Evolutionary conservation across 352 stramenopile species (phyloP), one percentile per base, ranked within the genome.

Genomic region (Globisporangium paddicum): DNA sequence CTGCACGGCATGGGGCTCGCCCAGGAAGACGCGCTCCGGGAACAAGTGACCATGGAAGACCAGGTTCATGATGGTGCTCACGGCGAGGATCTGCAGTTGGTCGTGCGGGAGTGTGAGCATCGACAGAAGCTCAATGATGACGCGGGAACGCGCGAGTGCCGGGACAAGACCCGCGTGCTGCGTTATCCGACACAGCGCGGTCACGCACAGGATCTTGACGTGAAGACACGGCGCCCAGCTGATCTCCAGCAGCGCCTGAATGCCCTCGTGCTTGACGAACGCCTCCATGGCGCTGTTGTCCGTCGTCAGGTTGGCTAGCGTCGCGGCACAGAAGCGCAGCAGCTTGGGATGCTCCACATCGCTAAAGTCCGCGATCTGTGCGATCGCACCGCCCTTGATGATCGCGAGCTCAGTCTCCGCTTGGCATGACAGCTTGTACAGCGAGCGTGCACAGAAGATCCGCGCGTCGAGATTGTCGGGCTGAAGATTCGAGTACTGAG

Each of bases 341-440:
- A 93, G 28, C 18, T 71, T 73, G 0, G 67, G 44, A 50, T 91
- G 68, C 13, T 90, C 84, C 0, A 82, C 54, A 53, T 93, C 84
- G 26, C 69, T 89, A 48, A 89, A 78, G 28, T 91, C 79, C 4
- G 79, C 82, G 38, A 91, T 82, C 30, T 91, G 79, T 1, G 66
- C 41, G 8, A 93, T 86, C 0, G 84, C 84, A 0, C 78, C 82
- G 16, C 77, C 77, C 1, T 68, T 35, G 28, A 93, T 84, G 58
- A 93, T 89, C 5, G 74, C 66, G 5, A 75, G 40, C 35, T 93
- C 84, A 14, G 56, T 73, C 0, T 71, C 74, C 7, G 26, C 11
- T 51, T 90, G 79, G 16, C 83, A 89, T 4, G 81, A 93, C 0
- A 93, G 62, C 47, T 93, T 93, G 69, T 90, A 93, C 0, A 93